Evolutionary conservation across 345 rosid species (phyloP).

Genomic region (Erucastrum elatum): DNA sequence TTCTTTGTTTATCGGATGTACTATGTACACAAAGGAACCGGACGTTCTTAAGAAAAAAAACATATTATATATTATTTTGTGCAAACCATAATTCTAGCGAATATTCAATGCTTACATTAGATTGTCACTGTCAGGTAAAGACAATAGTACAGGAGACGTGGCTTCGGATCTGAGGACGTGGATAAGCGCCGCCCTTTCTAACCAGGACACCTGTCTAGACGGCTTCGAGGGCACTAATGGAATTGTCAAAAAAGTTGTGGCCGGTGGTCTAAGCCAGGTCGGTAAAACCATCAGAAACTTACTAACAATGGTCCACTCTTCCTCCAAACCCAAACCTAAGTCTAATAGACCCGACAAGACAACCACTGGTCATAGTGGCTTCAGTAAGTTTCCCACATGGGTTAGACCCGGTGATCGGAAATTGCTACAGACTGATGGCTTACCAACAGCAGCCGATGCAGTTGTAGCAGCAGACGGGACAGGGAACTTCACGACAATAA

Average conservation of each 20-base stretch:
- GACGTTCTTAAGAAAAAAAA: neutral
- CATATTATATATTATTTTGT: neutral
- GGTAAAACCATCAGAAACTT: constrained; percentile 50
- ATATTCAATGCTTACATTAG: constrained; percentile 4
- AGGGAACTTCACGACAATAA: constrained; percentile 60
- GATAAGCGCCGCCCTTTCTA: constrained; percentile 75
- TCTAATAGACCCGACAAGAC: neutral
- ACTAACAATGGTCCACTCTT: constrained; percentile 54
- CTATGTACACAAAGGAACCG: neutral
- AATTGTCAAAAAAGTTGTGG: constrained; percentile 48
- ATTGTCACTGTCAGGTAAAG: constrained; percentile 48
- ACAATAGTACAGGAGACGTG: constrained; percentile 66
- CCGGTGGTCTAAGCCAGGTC: constrained; percentile 57
- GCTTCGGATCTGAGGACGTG: constrained; percentile 72
- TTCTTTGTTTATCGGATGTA: neutral
- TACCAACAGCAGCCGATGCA: constrained; percentile 40
- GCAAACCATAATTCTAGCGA: neutral
- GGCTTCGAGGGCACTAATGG: constrained; percentile 69
- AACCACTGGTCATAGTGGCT: constrained; percentile 16
- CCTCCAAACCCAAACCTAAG: constrained; percentile 30
- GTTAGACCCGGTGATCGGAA: constrained; percentile 54
- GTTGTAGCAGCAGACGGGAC: constrained; percentile 78
- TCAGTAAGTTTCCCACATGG: constrained; percentile 60
- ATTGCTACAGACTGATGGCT: constrained; percentile 46
- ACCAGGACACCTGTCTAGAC: constrained; percentile 81